phyloP scores from a whole-genome alignment of 768 basidiomycete species.

The Russula sp. region DNA sequence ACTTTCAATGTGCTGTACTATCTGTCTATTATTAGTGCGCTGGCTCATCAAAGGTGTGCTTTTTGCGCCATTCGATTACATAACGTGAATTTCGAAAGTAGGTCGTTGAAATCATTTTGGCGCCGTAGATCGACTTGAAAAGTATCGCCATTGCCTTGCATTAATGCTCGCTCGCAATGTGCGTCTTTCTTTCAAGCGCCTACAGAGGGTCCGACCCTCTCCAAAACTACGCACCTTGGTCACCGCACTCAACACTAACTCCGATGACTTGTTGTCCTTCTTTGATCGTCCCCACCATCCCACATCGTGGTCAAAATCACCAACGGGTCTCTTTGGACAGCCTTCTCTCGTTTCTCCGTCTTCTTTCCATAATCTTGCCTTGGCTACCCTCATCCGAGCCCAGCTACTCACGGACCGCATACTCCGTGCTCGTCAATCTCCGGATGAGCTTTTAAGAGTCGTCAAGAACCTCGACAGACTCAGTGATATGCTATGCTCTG shows the following conservation, averaged over 20 bases:
- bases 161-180: constrained; percentile 25
- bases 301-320: constrained; percentile 39
- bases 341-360: constrained; percentile 61
- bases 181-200: constrained; percentile 13
- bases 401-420: constrained; percentile 82
- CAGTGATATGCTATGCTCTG: constrained; percentile 91
- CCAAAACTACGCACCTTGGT: constrained; percentile 23
- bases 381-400: constrained; percentile 76
- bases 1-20: constrained; percentile 11
- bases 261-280: constrained; percentile 52
- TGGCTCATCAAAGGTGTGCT: no score
- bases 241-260: constrained; percentile 35
- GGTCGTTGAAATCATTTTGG: no score
- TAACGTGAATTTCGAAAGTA: background rate
- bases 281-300: constrained; percentile 60
- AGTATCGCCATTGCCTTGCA: constrained; percentile 2
- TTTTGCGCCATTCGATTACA: no score
- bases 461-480: constrained; percentile 96
- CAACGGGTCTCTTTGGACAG: constrained; percentile 84
- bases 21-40: background rate
- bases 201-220: background rate
- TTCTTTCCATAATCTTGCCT: constrained; percentile 64
- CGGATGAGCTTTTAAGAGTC: constrained; percentile 71
- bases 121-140: no score
- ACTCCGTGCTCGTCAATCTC: constrained; percentile 61